Percentiles rank a stretch among this genome's conserved stretches.
These are phyloP conservation scores for Syzygium aromaticum DNA, from an alignment of 345 rosid species.

Conservation along the genomic window DNA sequence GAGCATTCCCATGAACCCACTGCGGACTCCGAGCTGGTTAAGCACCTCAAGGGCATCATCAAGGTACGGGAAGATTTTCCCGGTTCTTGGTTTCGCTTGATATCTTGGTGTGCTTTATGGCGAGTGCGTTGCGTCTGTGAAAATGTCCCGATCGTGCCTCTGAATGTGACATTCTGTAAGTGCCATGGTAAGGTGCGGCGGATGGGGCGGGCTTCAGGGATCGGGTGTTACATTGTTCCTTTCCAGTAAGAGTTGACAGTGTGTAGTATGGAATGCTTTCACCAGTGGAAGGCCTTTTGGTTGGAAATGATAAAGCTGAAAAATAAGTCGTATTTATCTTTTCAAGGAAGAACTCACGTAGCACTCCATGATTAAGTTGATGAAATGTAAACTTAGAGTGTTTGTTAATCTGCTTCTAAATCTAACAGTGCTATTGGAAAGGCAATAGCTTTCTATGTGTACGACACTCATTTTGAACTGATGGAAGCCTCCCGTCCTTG, in stretches of 20 bases:
- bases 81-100: background rate
- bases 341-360: background rate
- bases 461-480: background rate
- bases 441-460: background rate
- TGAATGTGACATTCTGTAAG: background rate
- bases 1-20: constrained; percentile 60
- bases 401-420: background rate
- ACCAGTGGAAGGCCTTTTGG: background rate
- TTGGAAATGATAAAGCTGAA: background rate
- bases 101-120: background rate
- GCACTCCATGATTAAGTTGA: background rate
- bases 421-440: background rate
- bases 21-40: constrained; percentile 69
- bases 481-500: background rate
- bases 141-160: background rate
- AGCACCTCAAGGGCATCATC: constrained; percentile 84
- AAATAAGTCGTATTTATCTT: background rate
- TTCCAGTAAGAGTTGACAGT: background rate
- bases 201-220: background rate
- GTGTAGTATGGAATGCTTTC: background rate
- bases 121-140: background rate
- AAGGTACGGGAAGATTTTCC: constrained; percentile 32
- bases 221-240: background rate
- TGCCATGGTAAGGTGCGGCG: background rate
- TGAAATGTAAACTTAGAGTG: background rate